A percentile compares a stretch with the other conserved stretches of the same genome.
These are phyloP conservation scores for Magnolia changhungtana DNA, from an alignment of 164 flowering plant species.

Conservation along the genomic window DNA sequence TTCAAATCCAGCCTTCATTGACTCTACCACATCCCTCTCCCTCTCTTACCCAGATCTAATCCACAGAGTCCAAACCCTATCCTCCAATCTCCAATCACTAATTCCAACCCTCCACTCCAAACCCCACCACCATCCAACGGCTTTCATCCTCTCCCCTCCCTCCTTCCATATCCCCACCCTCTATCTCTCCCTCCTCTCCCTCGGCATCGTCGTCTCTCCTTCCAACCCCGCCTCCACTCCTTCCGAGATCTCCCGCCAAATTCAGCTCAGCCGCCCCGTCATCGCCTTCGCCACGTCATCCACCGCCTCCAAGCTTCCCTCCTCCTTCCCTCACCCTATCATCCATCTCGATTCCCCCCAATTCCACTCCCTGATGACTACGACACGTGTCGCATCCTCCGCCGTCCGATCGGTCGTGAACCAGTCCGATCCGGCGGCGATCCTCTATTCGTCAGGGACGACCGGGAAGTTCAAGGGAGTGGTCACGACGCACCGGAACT, in stretches of 20 bases:
- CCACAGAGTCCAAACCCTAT: conserved; percentile 23
- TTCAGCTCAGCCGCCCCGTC: conserved; percentile 35
- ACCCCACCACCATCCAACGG: conserved; percentile 25
- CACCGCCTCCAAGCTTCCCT: conserved; percentile 33
- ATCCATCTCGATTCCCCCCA: conserved; percentile 26
- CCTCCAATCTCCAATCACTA: conserved; percentile 23
- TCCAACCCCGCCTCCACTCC: conserved; percentile 50
- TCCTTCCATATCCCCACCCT: conserved; percentile 41
- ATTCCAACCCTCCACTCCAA: neutral
- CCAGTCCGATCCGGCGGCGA: conserved; percentile 66
- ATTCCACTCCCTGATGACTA: conserved; percentile 9
- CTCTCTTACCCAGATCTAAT: conserved; percentile 36
- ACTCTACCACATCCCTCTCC: conserved; percentile 34
- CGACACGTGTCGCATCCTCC: neutral
- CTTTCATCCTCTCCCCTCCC: conserved; percentile 45
- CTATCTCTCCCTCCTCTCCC: conserved; percentile 52
- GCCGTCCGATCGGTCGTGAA: neutral
- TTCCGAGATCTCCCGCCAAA: conserved; percentile 48
- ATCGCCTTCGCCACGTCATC: conserved; percentile 51
- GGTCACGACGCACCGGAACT: conserved; percentile 59
- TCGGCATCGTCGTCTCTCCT: conserved; percentile 60
- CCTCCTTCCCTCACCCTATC: conserved; percentile 10
- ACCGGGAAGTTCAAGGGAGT: conserved; percentile 84
- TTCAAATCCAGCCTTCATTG: conserved; percentile 28
- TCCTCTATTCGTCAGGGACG: conserved; percentile 85